Evolutionary conservation across 495 filamentous ascomycete genomes (phyloP).

Genomic region (Hypoxylon fuscum): DNA sequence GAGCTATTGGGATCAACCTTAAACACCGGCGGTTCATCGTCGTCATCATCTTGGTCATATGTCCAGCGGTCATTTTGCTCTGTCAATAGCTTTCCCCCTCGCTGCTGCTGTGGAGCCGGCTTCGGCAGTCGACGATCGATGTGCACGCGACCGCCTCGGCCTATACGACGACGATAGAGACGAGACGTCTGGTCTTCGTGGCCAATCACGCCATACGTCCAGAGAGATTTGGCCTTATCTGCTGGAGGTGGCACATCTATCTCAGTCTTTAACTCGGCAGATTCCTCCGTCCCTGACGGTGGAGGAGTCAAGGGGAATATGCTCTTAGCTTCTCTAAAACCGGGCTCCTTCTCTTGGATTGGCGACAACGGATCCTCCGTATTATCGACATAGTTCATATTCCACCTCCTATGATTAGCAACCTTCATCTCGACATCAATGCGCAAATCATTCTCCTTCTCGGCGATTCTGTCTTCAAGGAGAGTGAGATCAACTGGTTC

Average conservation of each 20-base stretch:
- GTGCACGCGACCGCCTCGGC: slow-evolving; percentile 79
- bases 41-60: slow-evolving; percentile 78
- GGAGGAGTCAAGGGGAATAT: slow-evolving; percentile 89
- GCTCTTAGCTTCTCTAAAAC: slow-evolving; percentile 77
- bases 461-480: slow-evolving; percentile 76
- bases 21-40: slow-evolving; percentile 72
- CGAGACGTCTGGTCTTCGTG: slow-evolving; percentile 55
- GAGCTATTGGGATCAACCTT: slow-evolving; percentile 75
- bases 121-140: slow-evolving; percentile 71
- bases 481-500: slow-evolving; percentile 76
- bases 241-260: slow-evolving; percentile 42
- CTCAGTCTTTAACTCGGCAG: slow-evolving; percentile 56
- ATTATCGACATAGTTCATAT: slow-evolving; percentile 81
- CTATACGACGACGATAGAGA: slow-evolving; percentile 75
- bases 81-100: slow-evolving; percentile 59
- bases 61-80: slow-evolving; percentile 77
- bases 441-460: slow-evolving; percentile 82
- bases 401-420: slow-evolving; percentile 85
- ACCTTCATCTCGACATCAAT: slow-evolving; percentile 82
- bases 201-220: slow-evolving; percentile 43
- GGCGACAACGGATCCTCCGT: slow-evolving; percentile 84
- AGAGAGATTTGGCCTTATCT: slow-evolving; percentile 20
- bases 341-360: slow-evolving; percentile 67
- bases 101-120: slow-evolving; percentile 48
- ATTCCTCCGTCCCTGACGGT: slow-evolving; percentile 67